Evolutionary conservation across 495 filamentous ascomycete genomes (phyloP), one percentile per base, ranked within the genome.

Genomic region (Daldinia grandis): DNA sequence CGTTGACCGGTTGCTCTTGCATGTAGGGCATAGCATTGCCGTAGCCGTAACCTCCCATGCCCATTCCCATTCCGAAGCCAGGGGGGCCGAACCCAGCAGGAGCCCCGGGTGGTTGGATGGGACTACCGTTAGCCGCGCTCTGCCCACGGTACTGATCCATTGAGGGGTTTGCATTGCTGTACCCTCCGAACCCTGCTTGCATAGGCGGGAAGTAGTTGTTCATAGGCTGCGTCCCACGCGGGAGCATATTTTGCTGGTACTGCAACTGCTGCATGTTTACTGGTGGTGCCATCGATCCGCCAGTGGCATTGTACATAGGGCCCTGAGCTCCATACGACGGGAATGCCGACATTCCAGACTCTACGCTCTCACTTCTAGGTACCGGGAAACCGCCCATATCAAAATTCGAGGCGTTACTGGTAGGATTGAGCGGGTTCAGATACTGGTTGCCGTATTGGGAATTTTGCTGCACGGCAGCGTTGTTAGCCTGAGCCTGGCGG

Each of bases 221-320:
- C 78, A 86, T 81, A 17, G 83, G 82, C 17, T 84, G 82, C 7
- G 78, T 77, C 17, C 80, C 80, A 25, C 86, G 84, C 5, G 84
- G 79, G 62, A 89, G 81, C 74, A 89, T 79, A 60, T 74, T 80
- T 70, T 89, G 87, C 75, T 89, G 87, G 68, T 86, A 88, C 74
- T 89, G 88, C 44, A 87, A 67, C 68, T 86, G 85, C 71, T 84
- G 82, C 1, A 86, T 75, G 38, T 80, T 83, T 19, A 72, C 63
- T 6, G 87, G 85, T n/a, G 87, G 85, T 19, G 78, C 76, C 65
- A 87, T 80, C 37, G 82, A 80, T 66, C 83, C 77, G 64, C 79
- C 81, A 56, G 78, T 60, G n/a, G 81, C 77, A 31, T 79, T 82
- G 76, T 81, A 89, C 77, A 89, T 85, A 15, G 80, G 75, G 5